Conservation (phyloP, 257 asterid species). For the Nicotiana attenuata region DNA sequence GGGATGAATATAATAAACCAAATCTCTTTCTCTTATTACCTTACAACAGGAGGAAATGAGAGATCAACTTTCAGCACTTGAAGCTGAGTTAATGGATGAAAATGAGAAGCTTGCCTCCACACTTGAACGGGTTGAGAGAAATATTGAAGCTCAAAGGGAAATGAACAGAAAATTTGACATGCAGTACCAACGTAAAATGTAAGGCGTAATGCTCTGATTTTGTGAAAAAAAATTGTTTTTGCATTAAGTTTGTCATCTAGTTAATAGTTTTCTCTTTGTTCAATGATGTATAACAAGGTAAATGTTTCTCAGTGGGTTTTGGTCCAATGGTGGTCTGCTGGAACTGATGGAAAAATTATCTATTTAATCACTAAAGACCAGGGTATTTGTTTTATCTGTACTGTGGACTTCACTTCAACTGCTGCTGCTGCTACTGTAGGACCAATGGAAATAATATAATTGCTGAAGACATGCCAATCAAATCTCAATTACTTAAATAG, state of each 20-base stretch:
- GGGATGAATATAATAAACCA: not conserved
- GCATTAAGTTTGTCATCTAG: not conserved
- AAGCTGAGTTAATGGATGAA: slow-evolving; percentile 45
- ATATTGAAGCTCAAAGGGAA: slow-evolving; percentile 50
- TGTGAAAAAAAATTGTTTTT: not conserved
- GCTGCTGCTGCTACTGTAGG: not conserved
- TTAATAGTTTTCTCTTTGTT: slow-evolving; percentile 3
- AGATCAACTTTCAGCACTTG: slow-evolving; percentile 54
- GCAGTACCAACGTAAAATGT: slow-evolving; percentile 79
- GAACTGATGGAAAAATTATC: not conserved
- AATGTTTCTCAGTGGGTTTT: not conserved
- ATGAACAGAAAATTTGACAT: slow-evolving; percentile 60
- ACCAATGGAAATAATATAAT: not conserved
- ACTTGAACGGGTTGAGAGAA: slow-evolving; percentile 36
- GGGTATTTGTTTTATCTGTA: not conserved
- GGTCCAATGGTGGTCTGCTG: not conserved
- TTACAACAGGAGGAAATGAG: slow-evolving; percentile 68
- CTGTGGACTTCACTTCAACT: not conserved
- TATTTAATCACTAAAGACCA: not conserved
- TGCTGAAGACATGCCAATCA: not conserved
- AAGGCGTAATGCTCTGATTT: slow-evolving; percentile 23
- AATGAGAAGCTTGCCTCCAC: slow-evolving; percentile 42
- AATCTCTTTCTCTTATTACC: not conserved
- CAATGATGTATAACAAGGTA: not conserved
- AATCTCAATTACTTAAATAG: not conserved